Evolutionary conservation across 179 eudicot genomes (phyloP), one percentile per base, ranked within the genome.

Genomic region (Spinacia oleracea): DNA sequence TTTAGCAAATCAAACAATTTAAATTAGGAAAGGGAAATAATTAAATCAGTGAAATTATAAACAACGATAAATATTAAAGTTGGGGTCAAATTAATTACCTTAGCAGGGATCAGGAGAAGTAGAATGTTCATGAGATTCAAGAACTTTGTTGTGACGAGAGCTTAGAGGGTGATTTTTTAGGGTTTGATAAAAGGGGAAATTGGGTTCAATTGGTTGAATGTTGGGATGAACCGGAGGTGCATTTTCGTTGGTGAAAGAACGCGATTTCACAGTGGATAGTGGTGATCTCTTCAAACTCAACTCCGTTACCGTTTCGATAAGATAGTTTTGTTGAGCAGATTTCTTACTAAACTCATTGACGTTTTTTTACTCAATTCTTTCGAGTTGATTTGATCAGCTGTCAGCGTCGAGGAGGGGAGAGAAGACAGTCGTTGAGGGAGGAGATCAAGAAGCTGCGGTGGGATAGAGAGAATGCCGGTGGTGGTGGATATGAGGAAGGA

Each of bases 201-300:
- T 87, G 83, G 6, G 78, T 42, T 87, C 79, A 8, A 62, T 76
- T 34, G 67, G 20, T 80, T 86, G 85, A 59, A 91, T 77, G 84
- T 94, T 94, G 50, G 89, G 91, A 87, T 94, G 84, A 35, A 80
- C 25, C 14, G 97, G 97, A 38, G 92, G 81, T 2, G 81, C 65
- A 75, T 95, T 93, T 81, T 95, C 98, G 18, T 81, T 75, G 60
- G 48, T 43, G 43, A 82, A 77, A 51, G 81, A 34, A 3, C 74
- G 84, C 42, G 85, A 82, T 66, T 82, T 86, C 32, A 84, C 80
- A 20, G 80, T 31, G 0, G 45, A 40, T 11, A 45, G 8, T 43
- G 77, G 10, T 8, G 77, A 77, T 38, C 59, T 42, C 51, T 80
- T 81, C 1, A 75, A 58, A 16, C 43, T 46, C 11, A 72, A 55